Conservation (phyloP, 1,139 yeast species). For the Nakaseomyces sp. region DNA sequence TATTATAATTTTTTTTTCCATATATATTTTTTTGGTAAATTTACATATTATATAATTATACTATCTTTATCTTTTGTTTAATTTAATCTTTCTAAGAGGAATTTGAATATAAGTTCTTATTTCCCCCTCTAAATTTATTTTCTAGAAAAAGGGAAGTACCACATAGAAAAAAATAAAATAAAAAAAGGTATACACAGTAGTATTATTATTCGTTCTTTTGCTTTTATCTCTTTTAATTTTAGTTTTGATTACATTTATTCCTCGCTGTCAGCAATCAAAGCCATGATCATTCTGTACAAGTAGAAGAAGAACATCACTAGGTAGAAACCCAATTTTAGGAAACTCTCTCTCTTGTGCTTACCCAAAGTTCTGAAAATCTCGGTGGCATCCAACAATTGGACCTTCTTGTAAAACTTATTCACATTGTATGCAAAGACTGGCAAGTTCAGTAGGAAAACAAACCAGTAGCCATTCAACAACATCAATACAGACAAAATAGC, state of each 20-base stretch:
- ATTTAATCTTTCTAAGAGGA: not conserved
- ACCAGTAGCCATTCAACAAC: conserved; percentile 88
- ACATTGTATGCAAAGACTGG: conserved; percentile 81
- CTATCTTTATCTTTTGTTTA: not conserved
- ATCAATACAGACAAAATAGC: conserved; percentile 63
- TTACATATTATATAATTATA: not conserved
- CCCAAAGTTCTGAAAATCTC: conserved; percentile 93
- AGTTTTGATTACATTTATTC: conserved; percentile 9
- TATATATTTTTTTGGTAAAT: too few relatives aligned
- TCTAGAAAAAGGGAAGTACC: too few relatives aligned
- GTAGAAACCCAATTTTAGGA: conserved; percentile 85
- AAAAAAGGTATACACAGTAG: not conserved
- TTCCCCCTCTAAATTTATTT: too few relatives aligned
- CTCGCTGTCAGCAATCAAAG: conserved; percentile 59
- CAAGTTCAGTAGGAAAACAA: conserved; percentile 72
- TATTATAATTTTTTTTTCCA: not conserved
- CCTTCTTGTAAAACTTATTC: conserved; percentile 63
- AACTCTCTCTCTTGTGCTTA: conserved; percentile 87
- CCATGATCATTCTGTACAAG: conserved; percentile 94
- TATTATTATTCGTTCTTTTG: too few relatives aligned
- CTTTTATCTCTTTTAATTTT: not conserved
- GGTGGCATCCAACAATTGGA: conserved; percentile 90
- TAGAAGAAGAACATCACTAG: conserved; percentile 89
- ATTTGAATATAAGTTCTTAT: too few relatives aligned
- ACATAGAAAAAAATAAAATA: too few relatives aligned